Percentiles rank a stretch among this genome's conserved stretches.
Conservation (phyloP, 208 protist species). For the Crithidia fasciculata region DNA sequence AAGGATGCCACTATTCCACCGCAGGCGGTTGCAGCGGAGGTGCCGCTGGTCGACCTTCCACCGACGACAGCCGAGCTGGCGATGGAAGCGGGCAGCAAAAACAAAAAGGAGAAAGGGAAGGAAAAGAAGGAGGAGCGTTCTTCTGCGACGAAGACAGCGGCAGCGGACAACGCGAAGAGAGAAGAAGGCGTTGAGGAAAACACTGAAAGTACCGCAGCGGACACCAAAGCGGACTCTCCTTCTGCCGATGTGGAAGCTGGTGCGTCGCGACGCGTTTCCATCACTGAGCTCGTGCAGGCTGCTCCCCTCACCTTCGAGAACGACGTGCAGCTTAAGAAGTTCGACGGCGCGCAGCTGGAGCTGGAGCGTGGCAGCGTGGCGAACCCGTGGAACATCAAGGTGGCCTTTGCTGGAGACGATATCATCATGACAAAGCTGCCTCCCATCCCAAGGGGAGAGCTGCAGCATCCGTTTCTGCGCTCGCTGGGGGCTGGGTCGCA, state of each 20-base stretch:
- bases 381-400: conserved; percentile 56
- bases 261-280: conserved; percentile 10
- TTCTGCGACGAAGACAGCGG: neutral
- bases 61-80: conserved; percentile 31
- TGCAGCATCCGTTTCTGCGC: conserved; percentile 51
- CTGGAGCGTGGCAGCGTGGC: conserved; percentile 16
- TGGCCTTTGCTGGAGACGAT: conserved; percentile 45
- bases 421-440: conserved; percentile 57
- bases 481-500: conserved; percentile 35
- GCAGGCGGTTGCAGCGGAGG: neutral
- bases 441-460: conserved; percentile 24
- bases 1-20: neutral
- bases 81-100: conserved; percentile 22
- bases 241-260: neutral
- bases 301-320: conserved; percentile 33
- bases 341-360: conserved; percentile 21
- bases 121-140: neutral
- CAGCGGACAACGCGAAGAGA: neutral
- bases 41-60: conserved; percentile 16
- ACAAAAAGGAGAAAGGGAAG: neutral
- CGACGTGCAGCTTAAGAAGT: conserved; percentile 28
- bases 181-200: conserved; percentile 5
- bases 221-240: neutral
- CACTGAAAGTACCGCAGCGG: neutral
- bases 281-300: conserved; percentile 24